phyloP scores from a whole-genome alignment of 495 filamentous ascomycete species.

The Cladorrhinum samala region DNA sequence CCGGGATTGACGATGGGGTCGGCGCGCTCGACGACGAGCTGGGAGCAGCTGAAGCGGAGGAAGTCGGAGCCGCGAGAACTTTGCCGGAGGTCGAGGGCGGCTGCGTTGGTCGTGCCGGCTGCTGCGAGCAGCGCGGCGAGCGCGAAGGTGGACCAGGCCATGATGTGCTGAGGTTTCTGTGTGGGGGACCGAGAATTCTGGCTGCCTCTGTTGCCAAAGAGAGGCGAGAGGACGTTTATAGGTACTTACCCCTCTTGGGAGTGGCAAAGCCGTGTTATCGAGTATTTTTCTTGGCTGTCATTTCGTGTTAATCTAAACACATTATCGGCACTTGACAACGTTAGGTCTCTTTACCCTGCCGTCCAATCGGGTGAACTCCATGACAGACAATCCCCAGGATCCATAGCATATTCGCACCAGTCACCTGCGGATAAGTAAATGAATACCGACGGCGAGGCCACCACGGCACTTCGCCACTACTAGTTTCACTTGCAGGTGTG shows the following conservation, averaged over 20 bases:
- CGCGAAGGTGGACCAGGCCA: background rate
- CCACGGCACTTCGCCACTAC: background rate
- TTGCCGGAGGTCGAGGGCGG: background rate
- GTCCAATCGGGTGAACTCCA: conserved; percentile 1
- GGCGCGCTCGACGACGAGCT: conserved; percentile 33
- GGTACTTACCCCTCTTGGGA: too few relatives aligned
- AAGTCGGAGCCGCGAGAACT: background rate
- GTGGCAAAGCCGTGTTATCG: background rate
- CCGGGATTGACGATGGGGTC: conserved; percentile 36
- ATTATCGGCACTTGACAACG: background rate
- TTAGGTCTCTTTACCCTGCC: background rate
- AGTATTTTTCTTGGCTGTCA: background rate
- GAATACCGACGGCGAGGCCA: background rate
- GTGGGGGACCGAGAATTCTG: background rate
- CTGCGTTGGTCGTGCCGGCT: background rate
- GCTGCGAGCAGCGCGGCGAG: background rate
- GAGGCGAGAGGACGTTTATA: too few relatives aligned
- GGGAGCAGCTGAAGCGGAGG: conserved; percentile 37
- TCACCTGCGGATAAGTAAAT: background rate
- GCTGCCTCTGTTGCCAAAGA: background rate
- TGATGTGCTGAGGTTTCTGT: background rate
- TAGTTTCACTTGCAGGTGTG: background rate
- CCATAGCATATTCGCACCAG: background rate
- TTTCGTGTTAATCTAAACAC: background rate
- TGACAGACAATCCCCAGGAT: background rate